Evolutionary conservation across 2,329 filamentous ascomycete species (phyloP).

Genomic region (Botrytis cinerea): DNA sequence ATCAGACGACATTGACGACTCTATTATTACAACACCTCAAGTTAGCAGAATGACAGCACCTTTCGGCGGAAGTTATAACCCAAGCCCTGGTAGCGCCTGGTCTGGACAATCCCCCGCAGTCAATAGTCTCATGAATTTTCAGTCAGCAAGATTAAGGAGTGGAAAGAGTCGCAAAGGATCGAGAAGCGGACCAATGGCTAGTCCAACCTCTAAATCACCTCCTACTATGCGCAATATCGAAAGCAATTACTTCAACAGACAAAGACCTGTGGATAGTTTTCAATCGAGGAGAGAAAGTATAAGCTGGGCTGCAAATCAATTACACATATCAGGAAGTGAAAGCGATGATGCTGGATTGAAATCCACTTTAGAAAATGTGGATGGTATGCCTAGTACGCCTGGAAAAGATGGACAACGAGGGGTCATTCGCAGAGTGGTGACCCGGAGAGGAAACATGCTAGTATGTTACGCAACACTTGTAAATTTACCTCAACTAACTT

Average conservation of each 20-base stretch:
- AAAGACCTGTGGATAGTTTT: constrained; percentile 49
- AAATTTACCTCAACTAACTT: constrained; percentile 38
- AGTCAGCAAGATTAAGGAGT: constrained; percentile 58
- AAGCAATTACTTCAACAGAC: constrained; percentile 55
- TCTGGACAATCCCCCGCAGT: constrained; percentile 69
- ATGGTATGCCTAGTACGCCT: constrained; percentile 46
- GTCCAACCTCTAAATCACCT: constrained; percentile 74
- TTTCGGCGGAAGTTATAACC: constrained; percentile 44
- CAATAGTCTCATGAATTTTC: constrained; percentile 79
- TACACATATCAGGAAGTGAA: constrained; percentile 81
- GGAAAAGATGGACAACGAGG: constrained; percentile 63
- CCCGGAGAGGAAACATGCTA: constrained; percentile 82
- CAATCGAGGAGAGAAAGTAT: constrained; percentile 80
- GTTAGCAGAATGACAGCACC: constrained; percentile 60
- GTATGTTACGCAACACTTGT: constrained; percentile 52
- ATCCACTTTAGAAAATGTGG: constrained; percentile 44
- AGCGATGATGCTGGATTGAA: constrained; percentile 67
- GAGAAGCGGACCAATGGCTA: constrained; percentile 69
- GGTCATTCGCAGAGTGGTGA: constrained; percentile 81
- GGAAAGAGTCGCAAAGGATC: constrained; percentile 66
- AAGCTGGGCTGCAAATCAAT: constrained; percentile 84
- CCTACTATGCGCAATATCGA: constrained; percentile 52
- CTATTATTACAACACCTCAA: constrained; percentile 82
- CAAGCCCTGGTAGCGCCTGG: constrained; percentile 63
- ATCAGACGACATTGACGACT: constrained; percentile 72